Evolutionary conservation across 1,284 basidiomycete genomes (phyloP).

Genomic region (Pterulicium gracile): DNA sequence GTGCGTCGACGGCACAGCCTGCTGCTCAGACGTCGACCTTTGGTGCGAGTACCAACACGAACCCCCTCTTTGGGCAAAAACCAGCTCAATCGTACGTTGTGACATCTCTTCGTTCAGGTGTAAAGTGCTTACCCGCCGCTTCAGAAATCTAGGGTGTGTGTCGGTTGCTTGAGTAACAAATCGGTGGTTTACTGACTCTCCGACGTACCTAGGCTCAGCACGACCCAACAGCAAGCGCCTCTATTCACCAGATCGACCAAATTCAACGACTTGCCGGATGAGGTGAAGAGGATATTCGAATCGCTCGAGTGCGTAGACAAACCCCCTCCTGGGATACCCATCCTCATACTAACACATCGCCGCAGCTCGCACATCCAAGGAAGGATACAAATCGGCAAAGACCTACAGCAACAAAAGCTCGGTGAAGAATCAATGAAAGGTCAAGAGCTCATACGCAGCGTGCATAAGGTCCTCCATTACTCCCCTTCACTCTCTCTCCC

Average conservation of each 20-base stretch:
- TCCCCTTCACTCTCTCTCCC: not conserved
- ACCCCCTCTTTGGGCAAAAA: constrained; percentile 3
- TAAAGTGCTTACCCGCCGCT: not conserved
- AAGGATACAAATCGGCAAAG: constrained; percentile 66
- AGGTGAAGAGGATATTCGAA: constrained; percentile 54
- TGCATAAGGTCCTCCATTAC: constrained; percentile 46
- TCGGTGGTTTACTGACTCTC: constrained; percentile 3
- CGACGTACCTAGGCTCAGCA: constrained; percentile 10
- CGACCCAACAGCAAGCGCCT: constrained; percentile 22
- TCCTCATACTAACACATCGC: constrained; percentile 5
- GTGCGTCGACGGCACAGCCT: not conserved
- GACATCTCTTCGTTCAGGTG: not conserved
- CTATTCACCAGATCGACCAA: constrained; percentile 64
- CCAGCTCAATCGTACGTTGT: constrained; percentile 5
- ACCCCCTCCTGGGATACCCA: not conserved
- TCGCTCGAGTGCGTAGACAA: constrained; percentile 52
- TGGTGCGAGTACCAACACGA: no score
- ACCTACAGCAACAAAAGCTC: constrained; percentile 63
- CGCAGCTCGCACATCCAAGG: constrained; percentile 62
- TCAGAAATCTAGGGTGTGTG: constrained; percentile 3
- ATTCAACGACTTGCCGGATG: constrained; percentile 75
- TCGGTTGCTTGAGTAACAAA: not conserved
- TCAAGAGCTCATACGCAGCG: constrained; percentile 50
- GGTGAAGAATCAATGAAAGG: constrained; percentile 67
- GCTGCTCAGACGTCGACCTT: no score